These are phyloP conservation scores for Lactuca sativa DNA, from an alignment of 129 eudicot species.

Conservation along the genomic window DNA sequence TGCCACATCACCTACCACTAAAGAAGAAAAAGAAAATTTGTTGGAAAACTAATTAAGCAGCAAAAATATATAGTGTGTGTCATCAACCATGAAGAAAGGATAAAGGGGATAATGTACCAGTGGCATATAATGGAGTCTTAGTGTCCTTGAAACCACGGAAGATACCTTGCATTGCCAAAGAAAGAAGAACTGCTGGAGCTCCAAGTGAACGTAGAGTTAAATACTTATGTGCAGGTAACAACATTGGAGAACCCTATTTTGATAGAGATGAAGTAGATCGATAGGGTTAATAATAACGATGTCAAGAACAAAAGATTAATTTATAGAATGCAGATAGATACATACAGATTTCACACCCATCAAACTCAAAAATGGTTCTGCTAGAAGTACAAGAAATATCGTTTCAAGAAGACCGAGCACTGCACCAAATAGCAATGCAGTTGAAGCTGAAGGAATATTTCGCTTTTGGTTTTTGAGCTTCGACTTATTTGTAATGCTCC, in stretches of 20 bases:
- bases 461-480: conserved; percentile 35
- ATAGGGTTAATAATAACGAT: neutral
- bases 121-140: conserved; percentile 85
- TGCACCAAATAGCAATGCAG: conserved; percentile 64
- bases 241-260: conserved; percentile 68
- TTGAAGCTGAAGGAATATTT: conserved; percentile 78
- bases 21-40: neutral
- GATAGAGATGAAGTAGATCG: neutral
- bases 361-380: conserved; percentile 51
- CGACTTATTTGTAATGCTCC: conserved; percentile 5
- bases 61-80: neutral
- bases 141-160: conserved; percentile 96
- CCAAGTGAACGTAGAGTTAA: conserved; percentile 76
- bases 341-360: conserved; percentile 81
- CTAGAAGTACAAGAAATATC: conserved; percentile 49
- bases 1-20: conserved; percentile 72
- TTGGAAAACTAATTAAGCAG: neutral
- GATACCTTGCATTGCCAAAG: conserved; percentile 96
- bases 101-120: conserved; percentile 44
- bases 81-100: neutral
- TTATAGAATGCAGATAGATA: neutral
- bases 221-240: conserved; percentile 61
- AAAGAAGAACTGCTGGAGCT: conserved; percentile 92
- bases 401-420: conserved; percentile 76
- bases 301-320: neutral